Evolutionary conservation across 257 asterid genomes (phyloP).

Genomic region (Ocimum tenuiflorum): DNA sequence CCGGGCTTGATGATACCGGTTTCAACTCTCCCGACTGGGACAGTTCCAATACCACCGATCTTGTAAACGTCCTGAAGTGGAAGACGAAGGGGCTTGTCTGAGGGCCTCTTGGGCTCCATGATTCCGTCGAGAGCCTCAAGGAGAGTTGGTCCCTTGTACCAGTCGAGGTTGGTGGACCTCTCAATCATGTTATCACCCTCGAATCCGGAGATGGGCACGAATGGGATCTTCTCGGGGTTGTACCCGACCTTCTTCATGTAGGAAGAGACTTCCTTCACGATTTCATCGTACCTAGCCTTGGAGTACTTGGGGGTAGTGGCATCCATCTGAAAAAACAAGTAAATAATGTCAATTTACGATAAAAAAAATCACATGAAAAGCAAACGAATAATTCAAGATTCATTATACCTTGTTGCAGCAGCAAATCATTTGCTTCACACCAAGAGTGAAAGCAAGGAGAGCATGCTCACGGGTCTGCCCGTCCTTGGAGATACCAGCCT

Average conservation of each 20-base stretch:
- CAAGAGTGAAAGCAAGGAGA: conserved; percentile 69
- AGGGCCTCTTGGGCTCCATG: conserved; percentile 34
- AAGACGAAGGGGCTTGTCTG: conserved; percentile 39
- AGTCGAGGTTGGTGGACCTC: conserved; percentile 35
- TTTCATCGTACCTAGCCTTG: conserved; percentile 39
- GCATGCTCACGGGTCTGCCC: conserved; percentile 92
- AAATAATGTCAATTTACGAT: no score
- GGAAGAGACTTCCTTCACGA: conserved; percentile 41
- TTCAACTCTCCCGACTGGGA: conserved; percentile 38
- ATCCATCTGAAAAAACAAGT: conserved; percentile 26
- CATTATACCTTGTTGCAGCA: conserved; percentile 57
- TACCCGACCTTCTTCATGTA: conserved; percentile 41
- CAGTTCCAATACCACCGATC: conserved; percentile 46
- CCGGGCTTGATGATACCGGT: conserved; percentile 33
- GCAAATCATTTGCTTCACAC: conserved; percentile 76
- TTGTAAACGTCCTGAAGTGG: conserved; percentile 42
- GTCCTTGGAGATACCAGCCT: conserved; percentile 84
- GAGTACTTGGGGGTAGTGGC: conserved; percentile 44
- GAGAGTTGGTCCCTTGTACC: conserved; percentile 46
- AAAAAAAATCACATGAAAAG: no score
- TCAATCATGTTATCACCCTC: conserved; percentile 42
- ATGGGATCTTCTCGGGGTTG: conserved; percentile 35
- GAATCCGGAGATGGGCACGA: conserved; percentile 37
- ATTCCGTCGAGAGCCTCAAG: conserved; percentile 38
- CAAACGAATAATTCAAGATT: no score